Base-by-base conservation (phyloP, 2,329 filamentous ascomycete genomes). In the Aulographum hederae region DNA sequence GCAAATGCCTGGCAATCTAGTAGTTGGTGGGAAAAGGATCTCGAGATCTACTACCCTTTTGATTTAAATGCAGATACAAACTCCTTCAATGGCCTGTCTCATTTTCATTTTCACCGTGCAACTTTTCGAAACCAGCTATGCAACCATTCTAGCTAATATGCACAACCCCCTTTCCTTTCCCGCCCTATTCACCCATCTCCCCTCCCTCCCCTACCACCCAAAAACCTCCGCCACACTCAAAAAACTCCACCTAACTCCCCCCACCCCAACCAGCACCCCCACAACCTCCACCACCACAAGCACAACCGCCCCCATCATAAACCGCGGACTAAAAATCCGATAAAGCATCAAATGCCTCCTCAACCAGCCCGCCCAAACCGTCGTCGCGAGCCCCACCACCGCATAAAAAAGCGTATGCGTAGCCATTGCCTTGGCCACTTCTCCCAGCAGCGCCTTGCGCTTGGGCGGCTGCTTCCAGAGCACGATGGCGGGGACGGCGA, bases 301-400 rank as follows among this genome's bases (percentile, higher is more conserved):
- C 31, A 78, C 66, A 3, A 67, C 56, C 0, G 73, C 75, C 0
- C 77, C 82, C 49, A 81, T 67, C 77, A 98, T 80, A 57, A 86
- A 98, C 18, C 86, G 61, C 29, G 89, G 89, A 55, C 69, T 76
- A 47, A 98, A 98, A 27, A 98, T 82, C 26, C 89, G 69, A 56
- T 89, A 98, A 18, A 98, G 66, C 89, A 98, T 98, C 39, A 98
- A 64, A 59, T 98, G 89, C 32, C 89, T 67, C 33, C 89, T 66
- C 45, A 98, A 57, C 57, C 82, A 75, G 1, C 80, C 85, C 0
- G 86, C 81, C 77, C 86, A 94, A 51, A 78, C 72, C 43, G 89
- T 91, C 4, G 85, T 93, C 0, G 82, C 80, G 15, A 93, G 56
- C 18, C 77, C 77, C 47, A 94, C 69, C 6, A 79, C 76, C 4